Conservation (phyloP, 371 early-diverging fungal species). For the Mucor mucedo region DNA sequence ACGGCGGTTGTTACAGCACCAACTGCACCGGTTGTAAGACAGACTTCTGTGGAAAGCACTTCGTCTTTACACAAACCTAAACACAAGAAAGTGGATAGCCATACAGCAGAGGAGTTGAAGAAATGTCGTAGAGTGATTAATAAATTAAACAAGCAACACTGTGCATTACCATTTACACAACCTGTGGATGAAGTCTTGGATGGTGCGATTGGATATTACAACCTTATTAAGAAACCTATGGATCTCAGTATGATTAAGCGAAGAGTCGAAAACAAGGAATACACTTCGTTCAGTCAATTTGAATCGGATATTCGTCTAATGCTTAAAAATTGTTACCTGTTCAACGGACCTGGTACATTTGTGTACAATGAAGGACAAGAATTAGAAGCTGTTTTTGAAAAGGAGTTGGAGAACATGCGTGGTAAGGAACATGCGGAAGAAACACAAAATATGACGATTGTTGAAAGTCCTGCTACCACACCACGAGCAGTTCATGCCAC, state of each 20-base stretch:
- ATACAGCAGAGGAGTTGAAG: constrained; percentile 41
- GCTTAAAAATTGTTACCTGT: constrained; percentile 60
- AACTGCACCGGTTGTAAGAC: not conserved
- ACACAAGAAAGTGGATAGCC: constrained; percentile 22
- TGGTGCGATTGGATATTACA: constrained; percentile 53
- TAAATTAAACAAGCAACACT: constrained; percentile 59
- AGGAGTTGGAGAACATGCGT: constrained; percentile 45
- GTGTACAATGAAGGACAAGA: constrained; percentile 55
- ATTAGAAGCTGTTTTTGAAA: constrained; percentile 49
- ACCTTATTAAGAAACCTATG: constrained; percentile 82
- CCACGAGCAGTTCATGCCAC: constrained; percentile 6
- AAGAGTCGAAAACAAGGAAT: constrained; percentile 70
- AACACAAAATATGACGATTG: constrained; percentile 52
- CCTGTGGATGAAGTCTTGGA: constrained; percentile 71
- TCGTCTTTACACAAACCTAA: constrained; percentile 10
- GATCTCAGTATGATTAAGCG: constrained; percentile 86
- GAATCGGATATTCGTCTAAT: constrained; percentile 68
- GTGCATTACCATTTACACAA: constrained; percentile 65
- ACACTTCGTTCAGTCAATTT: constrained; percentile 62
- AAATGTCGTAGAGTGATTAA: constrained; percentile 54
- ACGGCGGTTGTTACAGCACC: not conserved
- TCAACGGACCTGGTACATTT: constrained; percentile 55
- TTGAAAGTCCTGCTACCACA: constrained; percentile 44
- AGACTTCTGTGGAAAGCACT: not conserved
- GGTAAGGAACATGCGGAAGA: constrained; percentile 38